Percentiles rank a stretch among this genome's conserved stretches.
Conservation (phyloP, 331 rosid genomes). For the Quercus lobata region DNA sequence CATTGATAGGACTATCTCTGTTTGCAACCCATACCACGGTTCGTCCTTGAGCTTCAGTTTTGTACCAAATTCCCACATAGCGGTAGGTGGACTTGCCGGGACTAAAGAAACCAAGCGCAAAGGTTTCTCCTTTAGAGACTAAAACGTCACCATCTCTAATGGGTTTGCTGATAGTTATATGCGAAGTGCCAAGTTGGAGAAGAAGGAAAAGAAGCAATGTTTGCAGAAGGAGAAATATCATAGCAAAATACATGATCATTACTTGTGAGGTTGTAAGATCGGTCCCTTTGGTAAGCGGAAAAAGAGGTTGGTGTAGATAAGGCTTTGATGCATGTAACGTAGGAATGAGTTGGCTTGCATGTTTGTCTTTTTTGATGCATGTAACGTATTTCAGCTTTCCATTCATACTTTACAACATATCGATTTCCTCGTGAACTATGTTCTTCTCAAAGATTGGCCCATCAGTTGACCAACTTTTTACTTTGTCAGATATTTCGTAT, state of each 20-base stretch:
- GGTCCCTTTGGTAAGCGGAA: too few species aligned
- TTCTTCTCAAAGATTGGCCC: too few species aligned
- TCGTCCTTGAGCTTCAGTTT: slow-evolving; percentile 18
- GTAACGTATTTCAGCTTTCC: too few species aligned
- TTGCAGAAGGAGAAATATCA: not conserved
- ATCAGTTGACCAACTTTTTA: too few species aligned
- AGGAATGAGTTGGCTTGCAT: too few species aligned
- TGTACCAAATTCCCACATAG: slow-evolving; percentile 44
- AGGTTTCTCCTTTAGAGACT: slow-evolving; percentile 25
- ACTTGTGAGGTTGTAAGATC: not conserved
- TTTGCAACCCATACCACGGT: slow-evolving; percentile 47
- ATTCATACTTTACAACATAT: too few species aligned
- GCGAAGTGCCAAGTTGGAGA: slow-evolving; percentile 1
- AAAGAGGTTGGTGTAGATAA: too few species aligned
- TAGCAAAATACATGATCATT: not conserved
- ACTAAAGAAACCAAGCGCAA: slow-evolving; percentile 45
- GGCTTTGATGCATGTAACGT: too few species aligned
- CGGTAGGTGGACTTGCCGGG: slow-evolving; percentile 18
- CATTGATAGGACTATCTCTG: slow-evolving; percentile 33
- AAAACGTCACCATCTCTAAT: slow-evolving; percentile 36
- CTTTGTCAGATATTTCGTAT: too few species aligned
- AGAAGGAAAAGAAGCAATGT: not conserved
- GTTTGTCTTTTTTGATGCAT: too few species aligned
- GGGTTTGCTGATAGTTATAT: slow-evolving; percentile 14
- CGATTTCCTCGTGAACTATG: too few species aligned